These are phyloP conservation scores for Trichoderma lentiforme DNA, from an alignment of 2,329 filamentous ascomycete genomes.

Conservation along the genomic window DNA sequence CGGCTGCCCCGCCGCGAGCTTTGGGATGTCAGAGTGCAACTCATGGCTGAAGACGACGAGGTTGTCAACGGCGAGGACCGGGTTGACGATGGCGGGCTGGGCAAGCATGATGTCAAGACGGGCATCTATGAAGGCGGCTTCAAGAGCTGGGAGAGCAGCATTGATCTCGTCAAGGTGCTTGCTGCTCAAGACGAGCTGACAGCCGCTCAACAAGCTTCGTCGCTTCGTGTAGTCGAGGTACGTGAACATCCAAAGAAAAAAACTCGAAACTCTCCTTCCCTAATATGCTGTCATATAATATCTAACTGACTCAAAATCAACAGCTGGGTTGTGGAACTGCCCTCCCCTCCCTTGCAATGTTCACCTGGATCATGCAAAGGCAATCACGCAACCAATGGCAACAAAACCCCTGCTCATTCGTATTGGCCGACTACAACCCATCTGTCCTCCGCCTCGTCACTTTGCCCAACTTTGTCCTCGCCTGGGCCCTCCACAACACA, in stretches of 20 bases:
- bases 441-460: conserved; percentile 75
- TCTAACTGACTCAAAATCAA: background rate
- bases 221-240: conserved; percentile 52
- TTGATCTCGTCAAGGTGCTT: conserved; percentile 72
- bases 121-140: conserved; percentile 85
- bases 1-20: conserved; percentile 70
- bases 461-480: conserved; percentile 71
- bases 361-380: conserved; percentile 54
- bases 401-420: conserved; percentile 50
- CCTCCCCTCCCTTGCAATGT: conserved; percentile 67
- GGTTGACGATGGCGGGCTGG: conserved; percentile 47
- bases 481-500: conserved; percentile 55
- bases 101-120: conserved; percentile 71
- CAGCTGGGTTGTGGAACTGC: conserved; percentile 78
- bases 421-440: conserved; percentile 76
- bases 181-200: conserved; percentile 40
- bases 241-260: conserved; percentile 10
- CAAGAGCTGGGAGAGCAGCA: conserved; percentile 85
- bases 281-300: background rate
- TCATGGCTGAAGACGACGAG: conserved; percentile 69
- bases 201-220: conserved; percentile 32
- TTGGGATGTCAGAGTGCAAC: conserved; percentile 76
- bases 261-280: conserved; percentile 23
- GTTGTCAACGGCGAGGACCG: conserved; percentile 31
- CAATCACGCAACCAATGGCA: conserved; percentile 17